Percentiles rank a stretch among this genome's conserved stretches.
These are phyloP conservation scores for Boletellus deceptivus DNA, from an alignment of 1,284 basidiomycete species.

Conservation along the genomic window DNA sequence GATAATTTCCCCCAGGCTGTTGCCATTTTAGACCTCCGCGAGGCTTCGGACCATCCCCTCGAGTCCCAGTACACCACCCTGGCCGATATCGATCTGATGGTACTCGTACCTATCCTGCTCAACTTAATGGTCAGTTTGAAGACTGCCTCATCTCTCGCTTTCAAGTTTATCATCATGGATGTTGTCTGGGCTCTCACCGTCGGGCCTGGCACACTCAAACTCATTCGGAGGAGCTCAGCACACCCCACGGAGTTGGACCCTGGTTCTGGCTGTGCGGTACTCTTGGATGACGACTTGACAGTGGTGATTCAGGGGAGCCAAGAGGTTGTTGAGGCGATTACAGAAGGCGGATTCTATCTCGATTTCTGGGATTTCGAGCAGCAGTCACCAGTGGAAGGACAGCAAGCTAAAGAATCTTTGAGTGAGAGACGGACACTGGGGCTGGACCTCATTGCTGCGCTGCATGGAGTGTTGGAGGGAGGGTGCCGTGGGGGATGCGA, in stretches of 20 bases:
- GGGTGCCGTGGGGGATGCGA: slow-evolving; percentile 18
- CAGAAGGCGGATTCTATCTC: slow-evolving; percentile 20
- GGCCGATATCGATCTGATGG: slow-evolving; percentile 16
- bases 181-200: slow-evolving; percentile 11
- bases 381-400: background rate
- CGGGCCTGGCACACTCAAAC: slow-evolving; percentile 16
- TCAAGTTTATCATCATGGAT: slow-evolving; percentile 3
- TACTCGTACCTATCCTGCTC: slow-evolving; percentile 17
- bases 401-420: background rate
- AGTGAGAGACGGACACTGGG: slow-evolving; percentile 6
- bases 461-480: slow-evolving; percentile 17
- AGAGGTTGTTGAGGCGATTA: slow-evolving; percentile 16
- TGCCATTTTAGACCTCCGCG: slow-evolving; percentile 15
- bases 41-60: background rate
- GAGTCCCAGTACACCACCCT: slow-evolving; percentile 13
- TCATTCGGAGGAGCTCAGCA: slow-evolving; percentile 11
- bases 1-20: slow-evolving; percentile 2
- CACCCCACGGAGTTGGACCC: slow-evolving; percentile 10
- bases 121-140: slow-evolving; percentile 9
- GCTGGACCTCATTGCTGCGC: slow-evolving; percentile 7
- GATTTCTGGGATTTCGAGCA: slow-evolving; percentile 1
- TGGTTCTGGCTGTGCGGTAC: slow-evolving; percentile 13
- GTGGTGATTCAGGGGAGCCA: slow-evolving; percentile 19
- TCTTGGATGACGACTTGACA: slow-evolving; percentile 19
- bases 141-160: slow-evolving; percentile 6